Percentiles rank a stretch among this genome's conserved stretches.
Evolutionary conservation across 306 rosid genomes (phyloP).

Genomic region (Luffa aegyptiaca): DNA sequence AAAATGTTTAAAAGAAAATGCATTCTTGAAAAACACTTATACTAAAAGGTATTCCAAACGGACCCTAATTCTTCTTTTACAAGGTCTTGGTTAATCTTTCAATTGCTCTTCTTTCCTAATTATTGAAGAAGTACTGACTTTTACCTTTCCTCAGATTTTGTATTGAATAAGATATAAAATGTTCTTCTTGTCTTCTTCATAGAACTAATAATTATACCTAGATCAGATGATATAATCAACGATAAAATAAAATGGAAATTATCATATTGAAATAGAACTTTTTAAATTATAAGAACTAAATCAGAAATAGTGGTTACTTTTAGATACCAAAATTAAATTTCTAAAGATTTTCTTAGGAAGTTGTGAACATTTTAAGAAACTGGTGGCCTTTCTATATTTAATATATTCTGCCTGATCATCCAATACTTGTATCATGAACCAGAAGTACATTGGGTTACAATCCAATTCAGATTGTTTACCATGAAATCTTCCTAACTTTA

Average conservation of each 20-base stretch:
- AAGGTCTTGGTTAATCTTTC: neutral
- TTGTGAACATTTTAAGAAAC: neutral
- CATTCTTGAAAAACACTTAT: too few species aligned
- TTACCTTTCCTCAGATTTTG: neutral
- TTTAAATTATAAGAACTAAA: neutral
- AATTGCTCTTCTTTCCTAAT: neutral
- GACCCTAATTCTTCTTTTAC: neutral
- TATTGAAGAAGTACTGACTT: neutral
- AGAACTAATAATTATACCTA: neutral
- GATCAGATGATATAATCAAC: neutral
- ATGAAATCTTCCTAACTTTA: constrained; percentile 11
- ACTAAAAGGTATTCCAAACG: too few species aligned
- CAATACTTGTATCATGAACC: neutral
- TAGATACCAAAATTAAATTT: neutral
- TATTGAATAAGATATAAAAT: neutral
- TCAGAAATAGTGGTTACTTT: neutral
- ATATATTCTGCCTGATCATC: neutral
- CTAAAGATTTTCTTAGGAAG: neutral
- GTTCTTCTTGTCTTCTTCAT: neutral
- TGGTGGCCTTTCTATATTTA: neutral
- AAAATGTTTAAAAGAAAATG: too few species aligned
- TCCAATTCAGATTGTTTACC: neutral
- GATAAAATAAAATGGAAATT: neutral
- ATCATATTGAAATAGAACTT: neutral
- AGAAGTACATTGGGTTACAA: neutral